Evolutionary conservation across 129 eudicot species (phyloP).

Genomic region (Lactuca sativa): DNA sequence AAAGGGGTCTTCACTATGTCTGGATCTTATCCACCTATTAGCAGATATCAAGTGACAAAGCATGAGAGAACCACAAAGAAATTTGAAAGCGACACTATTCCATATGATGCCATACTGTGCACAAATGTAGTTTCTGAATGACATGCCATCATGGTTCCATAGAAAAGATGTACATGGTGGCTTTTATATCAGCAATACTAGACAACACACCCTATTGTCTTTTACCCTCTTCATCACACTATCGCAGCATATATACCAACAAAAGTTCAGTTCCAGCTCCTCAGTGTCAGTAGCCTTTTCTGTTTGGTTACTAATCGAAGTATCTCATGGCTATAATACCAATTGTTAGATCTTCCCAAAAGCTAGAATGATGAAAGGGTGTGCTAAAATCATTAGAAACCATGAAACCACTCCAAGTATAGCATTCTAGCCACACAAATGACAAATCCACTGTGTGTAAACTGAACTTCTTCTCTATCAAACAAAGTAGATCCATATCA

Average conservation of each 20-base stretch:
- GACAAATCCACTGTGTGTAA: background rate
- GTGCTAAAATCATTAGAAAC: background rate
- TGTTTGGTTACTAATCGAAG: background rate
- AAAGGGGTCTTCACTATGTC: background rate
- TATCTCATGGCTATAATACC: background rate
- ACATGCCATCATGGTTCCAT: background rate
- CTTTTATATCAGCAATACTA: background rate
- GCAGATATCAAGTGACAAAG: slow-evolving; percentile 1
- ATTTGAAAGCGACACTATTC: background rate
- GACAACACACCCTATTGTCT: background rate
- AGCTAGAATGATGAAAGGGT: background rate
- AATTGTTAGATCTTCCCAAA: background rate
- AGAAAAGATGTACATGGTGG: background rate
- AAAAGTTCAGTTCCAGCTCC: background rate
- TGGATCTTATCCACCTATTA: background rate
- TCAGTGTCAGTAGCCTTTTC: background rate
- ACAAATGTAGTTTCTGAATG: too few species aligned
- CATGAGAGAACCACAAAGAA: slow-evolving; percentile 4
- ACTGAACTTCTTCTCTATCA: background rate
- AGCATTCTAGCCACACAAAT: background rate
- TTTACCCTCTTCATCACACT: background rate
- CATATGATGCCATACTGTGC: background rate
- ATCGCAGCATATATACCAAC: background rate
- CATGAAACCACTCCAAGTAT: background rate
- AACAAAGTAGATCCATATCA: background rate